Conservation (phyloP, 2,329 filamentous ascomycete genomes). For the Monilinia fructigena region DNA sequence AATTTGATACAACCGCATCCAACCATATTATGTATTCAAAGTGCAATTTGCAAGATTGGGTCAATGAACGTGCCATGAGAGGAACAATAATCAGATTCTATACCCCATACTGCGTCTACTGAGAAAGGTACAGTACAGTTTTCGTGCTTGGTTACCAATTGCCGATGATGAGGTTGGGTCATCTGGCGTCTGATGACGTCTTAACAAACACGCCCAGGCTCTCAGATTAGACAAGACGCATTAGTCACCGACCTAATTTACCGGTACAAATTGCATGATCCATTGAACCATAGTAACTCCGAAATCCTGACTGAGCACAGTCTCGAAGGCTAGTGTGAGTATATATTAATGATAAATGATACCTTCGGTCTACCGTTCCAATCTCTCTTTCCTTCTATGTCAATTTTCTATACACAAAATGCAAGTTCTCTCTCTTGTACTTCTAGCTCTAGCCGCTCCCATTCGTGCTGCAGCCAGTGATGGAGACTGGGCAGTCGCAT, state of each 20-base stretch:
- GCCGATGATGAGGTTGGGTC: conserved; percentile 4
- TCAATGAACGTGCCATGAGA: neutral
- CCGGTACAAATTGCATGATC: conserved; percentile 10
- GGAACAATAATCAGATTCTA: conserved; percentile 1
- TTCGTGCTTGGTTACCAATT: neutral
- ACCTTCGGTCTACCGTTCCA: neutral
- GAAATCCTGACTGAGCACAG: neutral
- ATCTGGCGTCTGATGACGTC: neutral
- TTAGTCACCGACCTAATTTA: neutral
- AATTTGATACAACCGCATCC: conserved; percentile 1
- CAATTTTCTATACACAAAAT: neutral
- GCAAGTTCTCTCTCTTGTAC: conserved; percentile 14
- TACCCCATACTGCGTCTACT: neutral
- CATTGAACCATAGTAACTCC: neutral
- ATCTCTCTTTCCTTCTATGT: neutral
- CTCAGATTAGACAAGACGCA: neutral
- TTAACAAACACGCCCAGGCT: neutral
- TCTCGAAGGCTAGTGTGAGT: neutral
- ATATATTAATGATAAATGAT: neutral
- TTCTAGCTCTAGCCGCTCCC: conserved; percentile 28
- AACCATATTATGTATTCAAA: neutral
- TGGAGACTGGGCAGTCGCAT: conserved; percentile 63
- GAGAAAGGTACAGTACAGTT: neutral
- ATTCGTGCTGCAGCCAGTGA: conserved; percentile 28
- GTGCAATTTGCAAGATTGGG: neutral